Conservation (phyloP, 495 filamentous ascomycete species). For the Penicillium parvum region DNA sequence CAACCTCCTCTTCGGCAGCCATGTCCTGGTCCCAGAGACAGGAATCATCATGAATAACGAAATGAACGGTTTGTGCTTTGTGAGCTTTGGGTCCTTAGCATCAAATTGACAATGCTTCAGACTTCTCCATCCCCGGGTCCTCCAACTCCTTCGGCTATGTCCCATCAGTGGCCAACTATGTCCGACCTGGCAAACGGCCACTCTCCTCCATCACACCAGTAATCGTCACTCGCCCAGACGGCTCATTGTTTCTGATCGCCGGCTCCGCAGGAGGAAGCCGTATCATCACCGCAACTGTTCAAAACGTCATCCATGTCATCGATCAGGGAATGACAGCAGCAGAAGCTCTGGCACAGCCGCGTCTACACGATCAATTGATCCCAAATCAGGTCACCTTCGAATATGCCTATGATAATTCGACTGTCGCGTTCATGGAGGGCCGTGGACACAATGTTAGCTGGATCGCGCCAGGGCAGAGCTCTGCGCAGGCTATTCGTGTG, state of each 20-base stretch:
- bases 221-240: conserved; percentile 66
- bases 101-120: too few relatives aligned
- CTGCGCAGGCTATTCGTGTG: conserved; percentile 67
- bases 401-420: conserved; percentile 60
- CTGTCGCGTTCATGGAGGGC: conserved; percentile 57
- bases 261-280: conserved; percentile 83
- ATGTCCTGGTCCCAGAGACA: conserved; percentile 74
- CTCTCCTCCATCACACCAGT: conserved; percentile 74
- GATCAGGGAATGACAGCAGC: conserved; percentile 55
- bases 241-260: conserved; percentile 61
- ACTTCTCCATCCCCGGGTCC: conserved; percentile 71
- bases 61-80: conserved; percentile 63
- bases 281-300: conserved; percentile 80
- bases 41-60: conserved; percentile 90
- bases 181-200: conserved; percentile 75
- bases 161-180: conserved; percentile 75
- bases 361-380: conserved; percentile 79
- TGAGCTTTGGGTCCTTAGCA: too few relatives aligned
- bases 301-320: conserved; percentile 69
- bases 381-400: conserved; percentile 70
- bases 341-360: conserved; percentile 59
- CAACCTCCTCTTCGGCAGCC: conserved; percentile 78
- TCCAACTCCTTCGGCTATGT: conserved; percentile 79
- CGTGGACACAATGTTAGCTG: conserved; percentile 73
- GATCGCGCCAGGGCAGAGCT: conserved; percentile 58